Percentiles rank a stretch among this genome's conserved stretches.
phyloP scores from a whole-genome alignment of 192 early-diverging fungal species.

The Coemansia sp. region DNA sequence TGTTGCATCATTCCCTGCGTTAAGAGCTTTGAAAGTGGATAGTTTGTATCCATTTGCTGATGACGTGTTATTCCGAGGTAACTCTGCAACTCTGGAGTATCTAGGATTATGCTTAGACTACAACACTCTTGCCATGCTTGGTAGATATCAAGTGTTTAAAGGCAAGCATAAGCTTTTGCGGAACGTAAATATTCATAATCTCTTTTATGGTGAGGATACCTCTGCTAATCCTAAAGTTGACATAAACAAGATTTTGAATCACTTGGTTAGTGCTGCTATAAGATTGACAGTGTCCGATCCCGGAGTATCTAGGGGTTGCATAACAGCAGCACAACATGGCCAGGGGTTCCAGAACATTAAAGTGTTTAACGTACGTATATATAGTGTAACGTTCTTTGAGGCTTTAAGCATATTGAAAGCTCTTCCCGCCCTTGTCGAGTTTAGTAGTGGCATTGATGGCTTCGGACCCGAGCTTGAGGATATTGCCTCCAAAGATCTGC shows the following conservation, averaged over 20 bases:
- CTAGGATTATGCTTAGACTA: neutral
- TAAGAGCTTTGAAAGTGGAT: neutral
- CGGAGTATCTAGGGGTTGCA: neutral
- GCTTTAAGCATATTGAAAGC: too few relatives aligned
- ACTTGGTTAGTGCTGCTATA: neutral
- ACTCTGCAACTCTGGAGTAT: neutral
- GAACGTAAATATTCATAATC: neutral
- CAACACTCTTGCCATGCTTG: neutral
- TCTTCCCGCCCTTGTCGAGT: neutral
- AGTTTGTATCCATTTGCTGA: slow-evolving; percentile 5
- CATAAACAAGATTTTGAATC: neutral
- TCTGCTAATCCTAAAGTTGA: neutral
- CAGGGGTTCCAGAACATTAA: neutral
- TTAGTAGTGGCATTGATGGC: neutral
- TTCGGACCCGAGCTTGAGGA: neutral
- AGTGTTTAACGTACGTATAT: too few relatives aligned
- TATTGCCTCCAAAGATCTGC: neutral
- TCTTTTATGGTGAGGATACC: too few relatives aligned
- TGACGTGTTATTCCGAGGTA: slow-evolving; percentile 15
- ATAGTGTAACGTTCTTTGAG: too few relatives aligned
- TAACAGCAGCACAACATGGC: neutral
- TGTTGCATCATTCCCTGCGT: neutral
- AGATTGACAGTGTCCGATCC: neutral
- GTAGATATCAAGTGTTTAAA: neutral
- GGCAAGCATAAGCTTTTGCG: neutral